These are phyloP conservation scores for Cercospora zeae-maydis DNA, from an alignment of 2,329 filamentous ascomycete species.

Conservation along the genomic window DNA sequence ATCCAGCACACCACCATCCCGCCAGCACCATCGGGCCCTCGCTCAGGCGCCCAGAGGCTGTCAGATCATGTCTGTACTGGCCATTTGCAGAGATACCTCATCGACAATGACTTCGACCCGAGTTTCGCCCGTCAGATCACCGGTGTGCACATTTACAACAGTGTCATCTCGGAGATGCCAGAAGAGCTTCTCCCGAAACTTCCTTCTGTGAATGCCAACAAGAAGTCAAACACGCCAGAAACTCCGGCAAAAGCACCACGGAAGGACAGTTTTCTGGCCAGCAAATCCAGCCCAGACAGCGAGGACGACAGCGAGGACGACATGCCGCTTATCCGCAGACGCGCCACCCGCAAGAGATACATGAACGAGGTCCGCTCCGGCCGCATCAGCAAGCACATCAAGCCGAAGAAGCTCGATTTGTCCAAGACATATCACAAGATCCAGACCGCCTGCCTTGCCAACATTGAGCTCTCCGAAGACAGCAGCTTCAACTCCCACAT, in stretches of 20 bases:
- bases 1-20: not conserved
- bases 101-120: not conserved
- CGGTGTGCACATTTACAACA: slow-evolving; percentile 1
- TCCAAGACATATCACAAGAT: slow-evolving; percentile 2
- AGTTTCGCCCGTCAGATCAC: not conserved
- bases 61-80: not conserved
- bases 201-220: not conserved
- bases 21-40: not conserved
- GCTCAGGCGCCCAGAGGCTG: not conserved
- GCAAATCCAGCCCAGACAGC: not conserved
- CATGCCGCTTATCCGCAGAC: slow-evolving; percentile 2
- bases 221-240: not conserved
- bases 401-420: not conserved
- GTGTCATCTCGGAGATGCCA: slow-evolving; percentile 1
- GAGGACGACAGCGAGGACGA: slow-evolving; percentile 4
- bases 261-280: not conserved
- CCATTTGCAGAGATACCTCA: slow-evolving; percentile 6
- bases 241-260: not conserved
- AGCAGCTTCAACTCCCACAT: slow-evolving; percentile 5
- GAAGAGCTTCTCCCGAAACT: not conserved
- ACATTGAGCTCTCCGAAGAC: not conserved
- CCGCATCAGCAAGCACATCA: slow-evolving; percentile 4
- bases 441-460: not conserved
- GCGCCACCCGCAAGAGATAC: not conserved
- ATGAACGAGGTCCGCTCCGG: not conserved